phyloP scores from a whole-genome alignment of 768 basidiomycete species.

The Rhodotorula paludigena region DNA sequence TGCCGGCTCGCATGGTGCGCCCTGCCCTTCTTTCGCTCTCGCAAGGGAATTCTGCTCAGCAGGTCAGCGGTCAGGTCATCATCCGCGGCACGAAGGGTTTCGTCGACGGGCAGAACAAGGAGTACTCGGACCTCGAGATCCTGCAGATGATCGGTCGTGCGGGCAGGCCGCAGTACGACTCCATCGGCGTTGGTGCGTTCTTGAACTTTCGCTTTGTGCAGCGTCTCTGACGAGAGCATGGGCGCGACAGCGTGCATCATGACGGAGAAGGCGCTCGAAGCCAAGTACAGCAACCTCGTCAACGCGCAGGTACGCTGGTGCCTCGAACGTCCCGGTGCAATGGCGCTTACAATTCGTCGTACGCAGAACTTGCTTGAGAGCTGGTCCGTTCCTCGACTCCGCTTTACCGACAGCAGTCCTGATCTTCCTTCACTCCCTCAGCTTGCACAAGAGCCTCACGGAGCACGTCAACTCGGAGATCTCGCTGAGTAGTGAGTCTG shows the following conservation, averaged over 20 bases:
- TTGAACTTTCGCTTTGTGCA: background rate
- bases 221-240: background rate
- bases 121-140: slow-evolving; percentile 87
- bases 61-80: slow-evolving; percentile 48
- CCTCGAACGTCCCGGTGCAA: background rate
- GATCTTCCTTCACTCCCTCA: background rate
- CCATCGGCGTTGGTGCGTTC: slow-evolving; percentile 63
- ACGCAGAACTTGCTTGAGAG: slow-evolving; percentile 71
- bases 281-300: slow-evolving; percentile 64
- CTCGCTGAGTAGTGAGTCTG: slow-evolving; percentile 52
- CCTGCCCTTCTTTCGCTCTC: slow-evolving; percentile 42
- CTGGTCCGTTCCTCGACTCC: slow-evolving; percentile 43
- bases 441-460: slow-evolving; percentile 69
- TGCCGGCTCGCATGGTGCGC: slow-evolving; percentile 76
- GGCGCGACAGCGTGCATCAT: slow-evolving; percentile 55
- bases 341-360: too few relatives aligned
- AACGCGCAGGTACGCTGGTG: slow-evolving; percentile 19
- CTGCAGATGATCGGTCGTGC: slow-evolving; percentile 87
- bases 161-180: slow-evolving; percentile 55
- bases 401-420: too few relatives aligned
- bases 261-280: slow-evolving; percentile 67
- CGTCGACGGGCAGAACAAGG: slow-evolving; percentile 57
- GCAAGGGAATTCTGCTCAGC: background rate
- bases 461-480: slow-evolving; percentile 96
- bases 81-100: slow-evolving; percentile 85